Percentiles rank a stretch among this genome's conserved stretches.
phyloP scores from a whole-genome alignment of 1,139 yeast species.

The Diutina mesorugosa region DNA sequence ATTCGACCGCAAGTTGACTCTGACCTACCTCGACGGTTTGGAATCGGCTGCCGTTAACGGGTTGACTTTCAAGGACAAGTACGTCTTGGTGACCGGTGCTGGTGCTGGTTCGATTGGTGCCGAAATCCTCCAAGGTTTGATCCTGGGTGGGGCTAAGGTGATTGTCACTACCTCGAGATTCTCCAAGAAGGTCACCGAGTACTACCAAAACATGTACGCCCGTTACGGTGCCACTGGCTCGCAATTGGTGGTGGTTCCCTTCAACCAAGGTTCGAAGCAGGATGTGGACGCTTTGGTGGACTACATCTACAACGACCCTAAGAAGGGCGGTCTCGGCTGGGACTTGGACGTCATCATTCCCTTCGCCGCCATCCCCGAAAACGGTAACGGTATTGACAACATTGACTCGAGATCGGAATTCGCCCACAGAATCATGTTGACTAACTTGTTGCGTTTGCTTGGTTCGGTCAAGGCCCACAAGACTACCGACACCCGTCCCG shows the following conservation, averaged over 20 bases:
- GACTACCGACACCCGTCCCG: slow-evolving; percentile 90
- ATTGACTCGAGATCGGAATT: slow-evolving; percentile 93
- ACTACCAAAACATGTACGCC: slow-evolving; percentile 86
- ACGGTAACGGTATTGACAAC: slow-evolving; percentile 87
- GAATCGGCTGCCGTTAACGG: slow-evolving; percentile 92
- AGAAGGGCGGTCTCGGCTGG: slow-evolving; percentile 94
- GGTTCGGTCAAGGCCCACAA: slow-evolving; percentile 85
- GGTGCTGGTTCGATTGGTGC: slow-evolving; percentile 99
- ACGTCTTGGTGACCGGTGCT: slow-evolving; percentile 91
- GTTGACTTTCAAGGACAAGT: slow-evolving; percentile 77
- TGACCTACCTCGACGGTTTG: slow-evolving; percentile 74
- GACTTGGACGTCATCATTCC: slow-evolving; percentile 94
- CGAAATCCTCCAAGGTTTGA: slow-evolving; percentile 85
- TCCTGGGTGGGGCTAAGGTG: slow-evolving; percentile 97
- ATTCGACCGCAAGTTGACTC: slow-evolving; percentile 69
- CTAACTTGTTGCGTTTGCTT: slow-evolving; percentile 82
- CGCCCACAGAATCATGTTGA: slow-evolving; percentile 97
- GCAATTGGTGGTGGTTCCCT: slow-evolving; percentile 88
- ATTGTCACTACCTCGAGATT: slow-evolving; percentile 92
- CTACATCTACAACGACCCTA: slow-evolving; percentile 57
- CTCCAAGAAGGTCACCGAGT: slow-evolving; percentile 89
- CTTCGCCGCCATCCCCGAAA: slow-evolving; percentile 97
- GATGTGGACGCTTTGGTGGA: slow-evolving; percentile 81
- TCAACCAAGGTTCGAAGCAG: slow-evolving; percentile 93
- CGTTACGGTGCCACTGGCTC: slow-evolving; percentile 89